These are phyloP conservation scores for Aspergillus ibericus DNA, from an alignment of 2,329 filamentous ascomycete genomes.

Conservation along the genomic window DNA sequence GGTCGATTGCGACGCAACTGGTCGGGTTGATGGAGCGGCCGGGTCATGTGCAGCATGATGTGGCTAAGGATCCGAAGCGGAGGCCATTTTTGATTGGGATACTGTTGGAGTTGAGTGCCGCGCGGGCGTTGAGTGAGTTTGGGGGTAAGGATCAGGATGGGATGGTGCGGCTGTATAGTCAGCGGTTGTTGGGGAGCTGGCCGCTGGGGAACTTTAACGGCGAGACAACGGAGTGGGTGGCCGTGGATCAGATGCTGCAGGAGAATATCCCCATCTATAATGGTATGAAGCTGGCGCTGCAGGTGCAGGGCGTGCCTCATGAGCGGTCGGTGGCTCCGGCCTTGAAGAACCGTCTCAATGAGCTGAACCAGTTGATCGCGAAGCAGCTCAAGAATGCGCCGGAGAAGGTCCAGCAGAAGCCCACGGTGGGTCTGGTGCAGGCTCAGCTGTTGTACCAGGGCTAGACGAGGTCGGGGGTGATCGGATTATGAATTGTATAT, in stretches of 20 bases:
- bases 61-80: conserved; percentile 36
- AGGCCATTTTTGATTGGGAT: conserved; percentile 45
- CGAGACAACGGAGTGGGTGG: conserved; percentile 20
- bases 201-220: conserved; percentile 25
- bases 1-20: conserved; percentile 36
- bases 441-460: conserved; percentile 16
- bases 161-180: conserved; percentile 42
- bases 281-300: conserved; percentile 42
- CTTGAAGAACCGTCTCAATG: conserved; percentile 26
- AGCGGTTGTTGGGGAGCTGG: conserved; percentile 39
- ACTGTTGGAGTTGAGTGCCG: conserved; percentile 48
- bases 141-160: conserved; percentile 42
- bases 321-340: conserved; percentile 25
- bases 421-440: conserved; percentile 24
- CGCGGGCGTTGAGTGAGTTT: conserved; percentile 39
- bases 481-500: conserved; percentile 23
- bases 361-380: conserved; percentile 57
- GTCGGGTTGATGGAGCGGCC: conserved; percentile 37
- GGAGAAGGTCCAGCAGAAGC: conserved; percentile 16
- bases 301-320: conserved; percentile 32
- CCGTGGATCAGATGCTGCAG: conserved; percentile 28
- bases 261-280: conserved; percentile 40
- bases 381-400: conserved; percentile 20
- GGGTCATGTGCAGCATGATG: conserved; percentile 29
- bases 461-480: conserved; percentile 1